Evolutionary conservation across 371 early-diverging fungal species (phyloP).

Genomic region (Zychaea mexicana): DNA sequence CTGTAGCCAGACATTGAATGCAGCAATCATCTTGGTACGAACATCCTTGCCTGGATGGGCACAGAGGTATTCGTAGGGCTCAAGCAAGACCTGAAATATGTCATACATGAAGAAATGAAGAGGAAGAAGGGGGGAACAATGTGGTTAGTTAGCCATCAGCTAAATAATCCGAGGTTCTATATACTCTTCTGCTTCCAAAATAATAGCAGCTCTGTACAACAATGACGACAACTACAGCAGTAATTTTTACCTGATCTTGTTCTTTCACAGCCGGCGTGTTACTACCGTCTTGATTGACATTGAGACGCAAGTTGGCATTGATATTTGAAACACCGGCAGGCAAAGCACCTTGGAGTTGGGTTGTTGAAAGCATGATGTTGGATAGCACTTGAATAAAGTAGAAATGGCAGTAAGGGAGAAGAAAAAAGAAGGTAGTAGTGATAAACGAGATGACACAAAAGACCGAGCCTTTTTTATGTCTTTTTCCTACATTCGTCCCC

Average conservation of each 20-base stretch:
- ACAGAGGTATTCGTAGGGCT: conserved; percentile 81
- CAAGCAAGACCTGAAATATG: conserved; percentile 78
- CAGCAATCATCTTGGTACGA: conserved; percentile 83
- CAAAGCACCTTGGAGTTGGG: background rate
- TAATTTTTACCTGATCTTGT: conserved; percentile 4
- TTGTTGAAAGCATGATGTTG: background rate
- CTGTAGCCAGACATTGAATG: conserved; percentile 88
- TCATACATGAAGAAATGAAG: too few relatives aligned
- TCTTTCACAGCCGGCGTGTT: background rate
- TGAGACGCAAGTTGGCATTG: background rate
- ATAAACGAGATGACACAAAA: too few relatives aligned
- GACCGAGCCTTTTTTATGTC: too few relatives aligned
- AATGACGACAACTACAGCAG: too few relatives aligned
- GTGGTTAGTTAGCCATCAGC: too few relatives aligned
- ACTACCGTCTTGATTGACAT: background rate
- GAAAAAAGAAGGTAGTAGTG: background rate
- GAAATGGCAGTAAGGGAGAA: conserved; percentile 4
- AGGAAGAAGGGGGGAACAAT: background rate
- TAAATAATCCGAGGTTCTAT: too few relatives aligned
- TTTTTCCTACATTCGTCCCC: too few relatives aligned
- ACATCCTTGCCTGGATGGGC: conserved; percentile 90
- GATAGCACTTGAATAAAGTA: background rate
- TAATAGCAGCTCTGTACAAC: too few relatives aligned
- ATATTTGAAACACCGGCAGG: conserved; percentile 1
- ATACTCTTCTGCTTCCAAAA: too few relatives aligned